These are phyloP conservation scores for Metschnikowia baotianmanensis DNA, from an alignment of 805 yeast species.

Conservation along the genomic window DNA sequence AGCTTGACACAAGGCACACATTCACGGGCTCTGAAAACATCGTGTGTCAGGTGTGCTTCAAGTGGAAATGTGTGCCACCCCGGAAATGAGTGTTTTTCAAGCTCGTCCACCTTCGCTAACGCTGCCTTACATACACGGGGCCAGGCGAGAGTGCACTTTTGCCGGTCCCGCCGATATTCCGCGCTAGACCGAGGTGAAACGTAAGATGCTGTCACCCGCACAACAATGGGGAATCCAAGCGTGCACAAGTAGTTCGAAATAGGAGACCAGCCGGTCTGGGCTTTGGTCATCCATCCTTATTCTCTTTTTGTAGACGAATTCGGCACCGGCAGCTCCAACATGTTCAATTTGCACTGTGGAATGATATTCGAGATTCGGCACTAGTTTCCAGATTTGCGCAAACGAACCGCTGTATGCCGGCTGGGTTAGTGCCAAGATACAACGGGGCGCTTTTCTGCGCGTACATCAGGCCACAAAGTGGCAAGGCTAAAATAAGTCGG, in stretches of 20 bases:
- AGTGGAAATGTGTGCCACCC: no score
- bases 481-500: background rate
- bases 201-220: background rate
- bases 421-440: background rate
- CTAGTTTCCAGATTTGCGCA: background rate
- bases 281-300: no score
- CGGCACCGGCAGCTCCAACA: no score
- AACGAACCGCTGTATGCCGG: background rate
- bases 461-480: slow-evolving; percentile 2
- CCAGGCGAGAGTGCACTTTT: background rate
- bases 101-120: no score
- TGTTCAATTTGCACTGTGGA: no score
- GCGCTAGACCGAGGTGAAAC: slow-evolving; percentile 1
- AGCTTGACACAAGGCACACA: background rate
- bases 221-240: no score
- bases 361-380: background rate
- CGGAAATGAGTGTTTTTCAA: no score
- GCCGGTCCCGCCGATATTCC: background rate
- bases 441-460: background rate
- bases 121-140: slow-evolving; percentile 2
- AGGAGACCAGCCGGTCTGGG: no score
- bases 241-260: no score
- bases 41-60: no score
- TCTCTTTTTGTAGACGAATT: no score
- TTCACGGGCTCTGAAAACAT: no score